These are phyloP conservation scores for Atkinsonella texensis DNA, from an alignment of 2,329 filamentous ascomycete species.

Conservation along the genomic window DNA sequence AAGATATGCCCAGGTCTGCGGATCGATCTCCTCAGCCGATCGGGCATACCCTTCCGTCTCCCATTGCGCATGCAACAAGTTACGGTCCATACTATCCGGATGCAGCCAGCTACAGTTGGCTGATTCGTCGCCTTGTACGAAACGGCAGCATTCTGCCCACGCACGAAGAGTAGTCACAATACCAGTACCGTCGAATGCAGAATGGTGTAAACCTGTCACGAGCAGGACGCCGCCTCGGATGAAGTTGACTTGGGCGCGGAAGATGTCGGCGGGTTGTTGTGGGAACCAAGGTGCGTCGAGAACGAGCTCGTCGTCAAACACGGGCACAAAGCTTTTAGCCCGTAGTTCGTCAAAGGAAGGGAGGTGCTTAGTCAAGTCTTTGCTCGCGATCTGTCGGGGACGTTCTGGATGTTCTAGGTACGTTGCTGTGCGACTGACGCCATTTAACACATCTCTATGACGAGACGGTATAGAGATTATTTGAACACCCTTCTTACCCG, in stretches of 20 bases:
- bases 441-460: background rate
- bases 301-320: conserved; percentile 16
- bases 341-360: conserved; percentile 16
- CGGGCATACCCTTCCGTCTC: conserved; percentile 10
- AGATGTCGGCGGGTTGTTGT: conserved; percentile 16
- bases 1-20: conserved; percentile 15
- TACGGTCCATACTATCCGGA: conserved; percentile 19
- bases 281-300: conserved; percentile 14
- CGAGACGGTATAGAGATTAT: background rate
- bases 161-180: conserved; percentile 16
- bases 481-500: background rate
- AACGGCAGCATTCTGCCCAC: conserved; percentile 20
- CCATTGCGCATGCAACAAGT: conserved; percentile 5
- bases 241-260: conserved; percentile 20
- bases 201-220: conserved; percentile 15
- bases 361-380: conserved; percentile 15
- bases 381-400: conserved; percentile 12
- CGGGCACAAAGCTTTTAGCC: conserved; percentile 13
- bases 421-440: background rate
- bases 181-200: conserved; percentile 17
- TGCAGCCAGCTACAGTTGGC: conserved; percentile 16
- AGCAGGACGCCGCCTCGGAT: conserved; percentile 19
- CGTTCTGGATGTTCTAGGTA: background rate
- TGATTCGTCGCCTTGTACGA: conserved; percentile 13
- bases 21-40: conserved; percentile 14